These are phyloP conservation scores for Colletotrichum zoysiae DNA, from an alignment of 2,329 filamentous ascomycete genomes.

Conservation along the genomic window DNA sequence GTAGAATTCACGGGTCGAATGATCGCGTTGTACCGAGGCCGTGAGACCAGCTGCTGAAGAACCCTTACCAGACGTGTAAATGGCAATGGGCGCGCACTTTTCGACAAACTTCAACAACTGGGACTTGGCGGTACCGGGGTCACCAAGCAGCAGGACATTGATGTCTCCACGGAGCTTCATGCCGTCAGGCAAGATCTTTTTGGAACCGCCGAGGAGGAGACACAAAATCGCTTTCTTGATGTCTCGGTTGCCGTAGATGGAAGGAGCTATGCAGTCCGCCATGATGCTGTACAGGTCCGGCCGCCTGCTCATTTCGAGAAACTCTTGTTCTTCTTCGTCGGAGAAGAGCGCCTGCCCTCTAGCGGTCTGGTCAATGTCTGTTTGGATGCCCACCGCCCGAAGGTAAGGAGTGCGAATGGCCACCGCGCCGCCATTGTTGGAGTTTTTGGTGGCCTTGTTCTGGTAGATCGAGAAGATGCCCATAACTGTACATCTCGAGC, in stretches of 20 bases:
- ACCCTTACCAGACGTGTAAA: constrained; percentile 98
- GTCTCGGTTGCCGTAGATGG: constrained; percentile 94
- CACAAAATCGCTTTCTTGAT: constrained; percentile 99
- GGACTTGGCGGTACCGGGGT: constrained; percentile 97
- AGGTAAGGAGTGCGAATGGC: constrained; percentile 97
- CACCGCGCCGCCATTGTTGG: constrained; percentile 80
- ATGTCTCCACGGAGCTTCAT: constrained; percentile 99
- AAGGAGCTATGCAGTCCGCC: constrained; percentile 92
- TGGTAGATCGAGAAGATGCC: constrained; percentile 99
- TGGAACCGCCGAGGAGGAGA: constrained; percentile 91
- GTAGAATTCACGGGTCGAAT: constrained; percentile 94
- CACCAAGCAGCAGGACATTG: constrained; percentile 95
- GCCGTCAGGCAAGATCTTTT: constrained; percentile 96
- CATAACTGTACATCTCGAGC: constrained; percentile 94
- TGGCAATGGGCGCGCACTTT: constrained; percentile 94
- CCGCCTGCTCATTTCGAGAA: constrained; percentile 87
- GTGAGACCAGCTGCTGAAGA: constrained; percentile 98
- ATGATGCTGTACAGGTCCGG: constrained; percentile 94
- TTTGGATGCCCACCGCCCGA: constrained; percentile 90
- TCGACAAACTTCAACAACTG: constrained; percentile 98
- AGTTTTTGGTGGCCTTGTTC: constrained; percentile 86
- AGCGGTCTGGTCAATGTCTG: constrained; percentile 88
- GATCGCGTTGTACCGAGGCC: constrained; percentile 94
- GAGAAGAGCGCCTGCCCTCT: constrained; percentile 88
- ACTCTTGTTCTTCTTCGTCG: constrained; percentile 98